Evolutionary conservation across 2,329 filamentous ascomycete species (phyloP), one percentile per base, ranked within the genome.

Genomic region (Macrophomina phaseolina): DNA sequence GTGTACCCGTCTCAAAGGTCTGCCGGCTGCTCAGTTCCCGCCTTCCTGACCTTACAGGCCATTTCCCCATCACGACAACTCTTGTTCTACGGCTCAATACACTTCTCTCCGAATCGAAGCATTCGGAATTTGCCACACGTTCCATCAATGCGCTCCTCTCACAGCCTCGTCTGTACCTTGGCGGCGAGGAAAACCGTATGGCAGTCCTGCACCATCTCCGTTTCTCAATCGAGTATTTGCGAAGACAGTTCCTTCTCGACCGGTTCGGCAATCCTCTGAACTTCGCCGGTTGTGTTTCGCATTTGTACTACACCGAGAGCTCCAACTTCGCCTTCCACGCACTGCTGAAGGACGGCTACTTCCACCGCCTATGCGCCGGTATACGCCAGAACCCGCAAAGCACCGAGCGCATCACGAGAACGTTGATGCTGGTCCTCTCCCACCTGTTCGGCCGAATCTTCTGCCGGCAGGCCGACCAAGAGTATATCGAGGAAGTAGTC

Each of bases 211-310:
- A 94, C 74, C 91, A 94, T 73, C 77, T 94, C 6, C 86, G 91
- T 3, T 94, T 94, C 76, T 93, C 91, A 0, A 91, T 94, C 52
- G 91, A 94, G 70, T 94, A 93, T 71, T 82, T 94, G 0, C 85
- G 90, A 23, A 83, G 89, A 42, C 89, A 93, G 70, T 81, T 86
- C 51, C 84, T 94, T 0, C 81, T 94, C 8, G 87, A 86, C 3
- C 75, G 80, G 0, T 74, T 79, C 1, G 91, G 91, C 53, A 80
- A 77, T 1, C 90, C 91, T 0, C 78, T 93, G 12, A 91, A 94
- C 74, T 92, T 94, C 73, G 86, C 91, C 0, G 87, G 88, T 0
- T 82, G 88, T 3, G 85, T 93, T 0, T 86, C 87, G 0, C 90
- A 93, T 76, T 79, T 94, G 1, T 93, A 93, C 79, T 93, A 89